phyloP scores from a whole-genome alignment of 2,329 filamentous ascomycete genomes.

The Aspergillus thermomutatus region DNA sequence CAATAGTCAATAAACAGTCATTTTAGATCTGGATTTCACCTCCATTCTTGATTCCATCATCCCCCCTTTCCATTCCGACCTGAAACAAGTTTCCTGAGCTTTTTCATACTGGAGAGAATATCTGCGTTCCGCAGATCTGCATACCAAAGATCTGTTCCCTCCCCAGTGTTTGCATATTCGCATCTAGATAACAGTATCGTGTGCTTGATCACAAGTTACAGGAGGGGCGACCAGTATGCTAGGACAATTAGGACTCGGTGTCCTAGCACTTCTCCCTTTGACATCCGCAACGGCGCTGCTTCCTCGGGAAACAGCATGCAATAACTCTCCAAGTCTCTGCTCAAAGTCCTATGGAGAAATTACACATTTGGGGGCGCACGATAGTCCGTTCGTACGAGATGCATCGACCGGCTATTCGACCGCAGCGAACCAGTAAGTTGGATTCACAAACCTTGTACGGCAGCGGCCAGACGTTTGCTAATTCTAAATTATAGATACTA shows the following conservation, averaged over 20 bases:
- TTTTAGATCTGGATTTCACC: not conserved
- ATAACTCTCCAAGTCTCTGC: conserved; percentile 76
- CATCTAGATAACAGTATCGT: not conserved
- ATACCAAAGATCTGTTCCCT: not conserved
- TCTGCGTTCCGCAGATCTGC: not conserved
- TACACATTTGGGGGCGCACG: conserved; percentile 74
- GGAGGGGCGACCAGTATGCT: conserved; percentile 23
- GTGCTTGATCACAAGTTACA: not conserved
- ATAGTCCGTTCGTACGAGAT: conserved; percentile 69
- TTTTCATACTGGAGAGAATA: not conserved
- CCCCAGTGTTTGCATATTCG: not conserved
- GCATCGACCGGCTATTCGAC: conserved; percentile 58
- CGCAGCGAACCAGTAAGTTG: conserved; percentile 65
- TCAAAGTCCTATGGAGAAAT: conserved; percentile 68
- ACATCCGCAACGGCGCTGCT: conserved; percentile 25
- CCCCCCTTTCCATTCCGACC: not conserved
- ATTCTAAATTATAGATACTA: conserved; percentile 41
- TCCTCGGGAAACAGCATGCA: conserved; percentile 58
- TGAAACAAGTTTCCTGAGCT: not conserved
- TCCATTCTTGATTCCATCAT: not conserved
- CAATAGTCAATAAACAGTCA: not conserved
- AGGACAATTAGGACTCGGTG: conserved; percentile 23
- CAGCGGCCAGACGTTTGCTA: not conserved
- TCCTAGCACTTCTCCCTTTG: conserved; percentile 30
- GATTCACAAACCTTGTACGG: not conserved